These are phyloP conservation scores for Chaetothyriales sp. DNA, from an alignment of 2,329 filamentous ascomycete genomes.

Conservation along the genomic window DNA sequence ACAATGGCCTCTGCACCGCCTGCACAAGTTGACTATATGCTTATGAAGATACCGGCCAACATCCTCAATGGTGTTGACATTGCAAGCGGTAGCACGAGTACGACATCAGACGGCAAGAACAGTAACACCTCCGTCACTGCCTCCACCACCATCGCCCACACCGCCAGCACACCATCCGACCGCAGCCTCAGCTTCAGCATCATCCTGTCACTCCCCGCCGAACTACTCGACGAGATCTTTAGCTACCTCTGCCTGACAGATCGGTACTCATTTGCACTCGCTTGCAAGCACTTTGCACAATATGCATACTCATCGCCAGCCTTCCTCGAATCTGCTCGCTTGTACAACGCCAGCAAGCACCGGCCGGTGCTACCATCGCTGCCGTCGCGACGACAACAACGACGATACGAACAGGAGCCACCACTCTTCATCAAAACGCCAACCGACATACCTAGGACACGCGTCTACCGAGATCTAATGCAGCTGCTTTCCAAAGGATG, in stretches of 20 bases:
- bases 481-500: not conserved
- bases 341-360: not conserved
- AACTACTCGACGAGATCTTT: not conserved
- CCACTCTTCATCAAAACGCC: not conserved
- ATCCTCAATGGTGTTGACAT: not conserved
- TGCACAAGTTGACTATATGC: not conserved
- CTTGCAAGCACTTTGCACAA: not conserved
- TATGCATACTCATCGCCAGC: not conserved
- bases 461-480: not conserved
- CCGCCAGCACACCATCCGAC: not conserved
- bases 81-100: not conserved
- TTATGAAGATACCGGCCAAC: not conserved
- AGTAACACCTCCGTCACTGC: not conserved
- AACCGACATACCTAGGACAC: not conserved
- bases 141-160: too few species aligned
- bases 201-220: not conserved
- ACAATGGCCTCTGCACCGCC: not conserved
- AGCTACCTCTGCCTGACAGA: not conserved
- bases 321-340: not conserved
- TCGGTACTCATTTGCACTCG: not conserved
- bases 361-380: too few species aligned
- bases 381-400: not conserved
- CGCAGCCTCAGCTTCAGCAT: not conserved
- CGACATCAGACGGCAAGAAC: not conserved
- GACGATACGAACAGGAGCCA: not conserved